Base-by-base conservation (phyloP, 768 basidiomycete species). In the Artomyces pyxidatus region DNA sequence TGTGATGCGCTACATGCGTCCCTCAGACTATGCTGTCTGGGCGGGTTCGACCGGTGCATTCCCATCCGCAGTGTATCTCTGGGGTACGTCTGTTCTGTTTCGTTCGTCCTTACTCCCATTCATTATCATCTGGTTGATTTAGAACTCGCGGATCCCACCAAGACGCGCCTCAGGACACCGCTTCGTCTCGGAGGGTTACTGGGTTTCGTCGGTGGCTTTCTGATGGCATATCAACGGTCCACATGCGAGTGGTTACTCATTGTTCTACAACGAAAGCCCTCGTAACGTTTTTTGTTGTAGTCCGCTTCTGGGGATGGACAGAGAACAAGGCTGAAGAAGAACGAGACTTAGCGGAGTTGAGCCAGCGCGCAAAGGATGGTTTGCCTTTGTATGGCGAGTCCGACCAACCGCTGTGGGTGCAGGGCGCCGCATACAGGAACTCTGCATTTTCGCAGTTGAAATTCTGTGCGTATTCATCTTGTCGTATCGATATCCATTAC, bases 271-370 rank as follows among this genome's bases (percentile, higher is more conserved):
- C 21, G 21, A 22, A 14, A 59, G 59, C 51, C 42, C 39, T 35
- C 27, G 41, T 49, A 22, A 45, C 25, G 19, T 7, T n/a, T 37
- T 26, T n/a, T 27, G 44, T 45, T 32, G 10, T 60, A 91, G 88
- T 79, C 62, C 90, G 91, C n/a, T 89, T 95, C 73, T 93, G 88
- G 89, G 91, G 91, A 45, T 94, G 90, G 91, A 70, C 80, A 6
- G 91, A 95, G 68, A 95, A 95, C 68, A 77, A 80, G 55, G 74
- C 78, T 14, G 95, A 98, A 65, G 78, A 86, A 56, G 78, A 78
- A 44, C 74, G 71, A 66, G 95, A 97, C 63, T 60, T 82, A 35
- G 73, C 72, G 14, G 95, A 98, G 65, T 71, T 98, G 38, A 79
- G 77, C 40, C 80, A 86, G 54, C 80, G 80, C 21, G 85, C 80